Evolutionary conservation across 805 yeast genomes (phyloP).

Genomic region (Saccharomycopsis lassenensis): DNA sequence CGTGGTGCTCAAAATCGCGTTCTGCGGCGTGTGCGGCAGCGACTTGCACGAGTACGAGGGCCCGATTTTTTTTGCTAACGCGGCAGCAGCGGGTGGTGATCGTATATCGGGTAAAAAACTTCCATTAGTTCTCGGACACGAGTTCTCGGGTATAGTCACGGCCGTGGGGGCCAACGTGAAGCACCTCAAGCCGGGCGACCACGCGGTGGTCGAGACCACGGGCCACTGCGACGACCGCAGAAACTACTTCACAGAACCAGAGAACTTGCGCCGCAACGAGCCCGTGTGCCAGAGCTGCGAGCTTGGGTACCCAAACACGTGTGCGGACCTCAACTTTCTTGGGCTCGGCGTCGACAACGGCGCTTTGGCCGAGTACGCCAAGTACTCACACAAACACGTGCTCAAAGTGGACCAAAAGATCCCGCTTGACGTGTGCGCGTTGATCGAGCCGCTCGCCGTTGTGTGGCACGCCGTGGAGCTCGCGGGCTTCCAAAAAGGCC

Average conservation of each 20-base stretch:
- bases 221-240: constrained; percentile 42
- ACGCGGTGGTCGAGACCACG: constrained; percentile 53
- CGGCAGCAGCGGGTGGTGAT: constrained; percentile 31
- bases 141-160: constrained; percentile 35
- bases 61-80: constrained; percentile 39
- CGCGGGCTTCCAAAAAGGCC: constrained; percentile 30
- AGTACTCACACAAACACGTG: constrained; percentile 30
- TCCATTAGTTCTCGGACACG: constrained; percentile 46
- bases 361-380: constrained; percentile 39
- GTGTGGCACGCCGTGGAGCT: constrained; percentile 48
- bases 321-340: constrained; percentile 35
- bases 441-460: constrained; percentile 48
- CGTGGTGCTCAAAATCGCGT: constrained; percentile 34
- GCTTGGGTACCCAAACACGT: constrained; percentile 41
- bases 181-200: constrained; percentile 38
- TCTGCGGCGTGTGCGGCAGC: constrained; percentile 57
- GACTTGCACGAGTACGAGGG: constrained; percentile 53
- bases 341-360: constrained; percentile 52
- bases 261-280: constrained; percentile 23
- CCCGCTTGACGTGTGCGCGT: constrained; percentile 36
- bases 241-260: constrained; percentile 25
- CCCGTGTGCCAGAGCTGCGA: constrained; percentile 37
- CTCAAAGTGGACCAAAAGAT: constrained; percentile 32
- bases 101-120: constrained; percentile 30
- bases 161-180: constrained; percentile 38